These are phyloP conservation scores for Trichocomaceae sp. DNA, from an alignment of 2,329 filamentous ascomycete genomes.

Conservation along the genomic window DNA sequence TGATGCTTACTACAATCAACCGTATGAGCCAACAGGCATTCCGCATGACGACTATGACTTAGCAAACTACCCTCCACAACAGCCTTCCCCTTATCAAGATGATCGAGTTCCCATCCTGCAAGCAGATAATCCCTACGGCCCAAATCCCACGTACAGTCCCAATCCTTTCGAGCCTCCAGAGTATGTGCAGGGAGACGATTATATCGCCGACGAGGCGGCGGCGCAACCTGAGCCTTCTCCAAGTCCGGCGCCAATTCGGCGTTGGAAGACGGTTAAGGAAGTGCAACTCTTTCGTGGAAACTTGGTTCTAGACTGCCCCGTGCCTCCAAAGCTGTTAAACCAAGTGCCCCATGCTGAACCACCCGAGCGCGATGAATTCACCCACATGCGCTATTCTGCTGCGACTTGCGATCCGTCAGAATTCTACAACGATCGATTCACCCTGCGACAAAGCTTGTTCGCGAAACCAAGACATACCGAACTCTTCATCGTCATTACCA, in stretches of 20 bases:
- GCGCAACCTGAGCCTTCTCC: slow-evolving; percentile 27
- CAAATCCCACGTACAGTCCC: slow-evolving; percentile 52
- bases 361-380: slow-evolving; percentile 73
- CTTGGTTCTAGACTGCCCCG: slow-evolving; percentile 90
- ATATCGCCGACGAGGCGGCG: slow-evolving; percentile 35
- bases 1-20: slow-evolving; percentile 76
- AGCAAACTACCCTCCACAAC: slow-evolving; percentile 47
- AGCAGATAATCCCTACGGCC: slow-evolving; percentile 56
- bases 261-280: slow-evolving; percentile 98
- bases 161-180: slow-evolving; percentile 58
- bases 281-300: slow-evolving; percentile 97
- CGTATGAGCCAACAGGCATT: slow-evolving; percentile 63
- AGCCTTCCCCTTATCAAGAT: slow-evolving; percentile 56
- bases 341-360: slow-evolving; percentile 76
- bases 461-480: slow-evolving; percentile 89
- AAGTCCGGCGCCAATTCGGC: slow-evolving; percentile 59
- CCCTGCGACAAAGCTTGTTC: slow-evolving; percentile 82
- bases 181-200: slow-evolving; percentile 32
- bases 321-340: slow-evolving; percentile 79
- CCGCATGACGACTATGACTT: slow-evolving; percentile 51
- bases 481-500: slow-evolving; percentile 91
- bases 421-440: slow-evolving; percentile 85
- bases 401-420: slow-evolving; percentile 88
- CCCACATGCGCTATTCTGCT: slow-evolving; percentile 79
- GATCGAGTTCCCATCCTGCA: slow-evolving; percentile 70